Conservation (phyloP, 805 yeast genomes). For the Monosporozyma servazzii region DNA sequence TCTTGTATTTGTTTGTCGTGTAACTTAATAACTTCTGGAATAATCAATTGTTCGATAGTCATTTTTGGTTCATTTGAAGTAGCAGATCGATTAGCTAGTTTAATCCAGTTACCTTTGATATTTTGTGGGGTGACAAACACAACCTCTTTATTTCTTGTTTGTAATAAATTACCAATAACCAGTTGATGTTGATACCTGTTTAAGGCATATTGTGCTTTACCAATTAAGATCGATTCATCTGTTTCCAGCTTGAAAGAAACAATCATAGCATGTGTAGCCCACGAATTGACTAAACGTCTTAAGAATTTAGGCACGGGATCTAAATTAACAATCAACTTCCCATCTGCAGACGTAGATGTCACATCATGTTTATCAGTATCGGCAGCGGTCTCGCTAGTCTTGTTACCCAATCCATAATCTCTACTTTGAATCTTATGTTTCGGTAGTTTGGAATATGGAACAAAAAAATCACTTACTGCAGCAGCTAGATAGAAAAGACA, state of each 20-base stretch:
- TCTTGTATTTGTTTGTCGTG: constrained; percentile 36
- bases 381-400: constrained; percentile 37
- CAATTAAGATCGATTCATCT: constrained; percentile 57
- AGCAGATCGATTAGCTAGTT: constrained; percentile 35
- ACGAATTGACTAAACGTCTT: constrained; percentile 74
- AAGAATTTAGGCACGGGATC: constrained; percentile 96
- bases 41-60: constrained; percentile 61
- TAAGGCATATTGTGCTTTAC: constrained; percentile 72
- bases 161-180: constrained; percentile 88
- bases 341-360: constrained; percentile 31
- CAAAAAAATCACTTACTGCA: constrained; percentile 93
- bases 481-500: constrained; percentile 89
- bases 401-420: constrained; percentile 37
- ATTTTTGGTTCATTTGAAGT: constrained; percentile 19
- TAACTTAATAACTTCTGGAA: constrained; percentile 61
- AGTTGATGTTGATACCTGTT: constrained; percentile 83
- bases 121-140: constrained; percentile 52
- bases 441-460: constrained; percentile 77
- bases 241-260: constrained; percentile 92
- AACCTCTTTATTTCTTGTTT: constrained; percentile 80
- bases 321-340: constrained; percentile 71
- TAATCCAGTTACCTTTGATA: constrained; percentile 39
- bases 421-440: constrained; percentile 92
- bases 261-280: constrained; percentile 95
- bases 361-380: not conserved